Conservation (phyloP, 2,329 filamentous ascomycete genomes). For the Nothopassalora personata region DNA sequence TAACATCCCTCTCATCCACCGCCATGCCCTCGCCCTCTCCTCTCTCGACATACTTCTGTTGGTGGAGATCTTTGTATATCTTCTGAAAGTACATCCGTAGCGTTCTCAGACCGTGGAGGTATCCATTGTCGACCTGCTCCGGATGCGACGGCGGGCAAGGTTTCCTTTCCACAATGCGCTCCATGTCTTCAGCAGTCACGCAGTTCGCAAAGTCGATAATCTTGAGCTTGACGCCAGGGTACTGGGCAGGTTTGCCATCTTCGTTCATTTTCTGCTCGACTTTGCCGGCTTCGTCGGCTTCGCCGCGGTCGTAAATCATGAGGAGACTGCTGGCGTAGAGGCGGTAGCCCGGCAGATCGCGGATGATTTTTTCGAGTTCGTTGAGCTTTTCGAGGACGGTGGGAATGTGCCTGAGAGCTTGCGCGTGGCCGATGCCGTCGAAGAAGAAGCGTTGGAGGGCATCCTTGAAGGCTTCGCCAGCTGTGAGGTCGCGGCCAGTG, state of each 20-base stretch:
- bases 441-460: constrained; percentile 86
- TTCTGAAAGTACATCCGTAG: constrained; percentile 78
- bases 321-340: constrained; percentile 94
- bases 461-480: constrained; percentile 80
- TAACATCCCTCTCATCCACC: constrained; percentile 25
- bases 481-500: constrained; percentile 82
- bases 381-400: constrained; percentile 77
- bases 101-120: constrained; percentile 75
- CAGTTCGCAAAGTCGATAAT: constrained; percentile 99
- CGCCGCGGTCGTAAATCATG: constrained; percentile 91
- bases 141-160: constrained; percentile 77
- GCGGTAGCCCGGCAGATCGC: constrained; percentile 73
- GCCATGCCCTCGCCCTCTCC: constrained; percentile 35
- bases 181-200: constrained; percentile 76
- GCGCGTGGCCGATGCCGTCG: constrained; percentile 75
- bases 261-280: constrained; percentile 10
- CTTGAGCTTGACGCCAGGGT: constrained; percentile 70
- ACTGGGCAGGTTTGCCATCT: constrained; percentile 18
- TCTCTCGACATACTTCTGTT: constrained; percentile 28
- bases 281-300: constrained; percentile 48
- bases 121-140: constrained; percentile 77
- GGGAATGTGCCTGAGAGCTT: constrained; percentile 81
- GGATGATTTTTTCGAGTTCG: constrained; percentile 76
- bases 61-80: constrained; percentile 70
- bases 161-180: constrained; percentile 31